These are phyloP conservation scores for Fraxinus pennsylvanica DNA, from an alignment of 257 asterid genomes.

Conservation along the genomic window DNA sequence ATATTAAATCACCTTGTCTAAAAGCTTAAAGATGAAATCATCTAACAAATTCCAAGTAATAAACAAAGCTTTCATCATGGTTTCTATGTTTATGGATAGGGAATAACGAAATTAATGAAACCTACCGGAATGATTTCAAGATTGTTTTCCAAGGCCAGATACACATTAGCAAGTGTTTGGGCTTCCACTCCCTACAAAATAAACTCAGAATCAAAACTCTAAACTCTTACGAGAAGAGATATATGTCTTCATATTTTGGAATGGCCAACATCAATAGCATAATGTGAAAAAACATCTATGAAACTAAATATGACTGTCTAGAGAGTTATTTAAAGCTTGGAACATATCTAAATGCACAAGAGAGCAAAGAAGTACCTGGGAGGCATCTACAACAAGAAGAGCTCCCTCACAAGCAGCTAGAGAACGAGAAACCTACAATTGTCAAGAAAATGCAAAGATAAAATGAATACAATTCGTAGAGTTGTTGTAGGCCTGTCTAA, in stretches of 20 bases:
- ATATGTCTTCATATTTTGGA: neutral
- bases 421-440: slow-evolving; percentile 91
- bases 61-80: neutral
- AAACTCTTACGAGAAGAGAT: slow-evolving; percentile 11
- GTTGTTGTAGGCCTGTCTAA: neutral
- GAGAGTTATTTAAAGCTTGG: neutral
- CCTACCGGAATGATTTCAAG: slow-evolving; percentile 98
- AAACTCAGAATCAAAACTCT: slow-evolving; percentile 18
- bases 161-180: slow-evolving; percentile 96
- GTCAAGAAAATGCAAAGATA: slow-evolving; percentile 28
- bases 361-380: slow-evolving; percentile 63
- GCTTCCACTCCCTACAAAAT: slow-evolving; percentile 95
- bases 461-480: slow-evolving; percentile 17
- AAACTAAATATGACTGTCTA: neutral
- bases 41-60: neutral
- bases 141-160: slow-evolving; percentile 96
- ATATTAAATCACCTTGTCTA: neutral
- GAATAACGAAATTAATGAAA: slow-evolving; percentile 17
- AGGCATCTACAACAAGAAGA: slow-evolving; percentile 98
- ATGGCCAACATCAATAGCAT: neutral
- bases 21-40: neutral
- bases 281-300: neutral
- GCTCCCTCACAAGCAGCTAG: slow-evolving; percentile 99
- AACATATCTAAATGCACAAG: neutral
- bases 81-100: slow-evolving; percentile 5